A percentile compares a stretch with the other conserved stretches of the same genome.
phyloP scores from a whole-genome alignment of 2,329 filamentous ascomycete species.

The Aureobasidium pullulans region DNA sequence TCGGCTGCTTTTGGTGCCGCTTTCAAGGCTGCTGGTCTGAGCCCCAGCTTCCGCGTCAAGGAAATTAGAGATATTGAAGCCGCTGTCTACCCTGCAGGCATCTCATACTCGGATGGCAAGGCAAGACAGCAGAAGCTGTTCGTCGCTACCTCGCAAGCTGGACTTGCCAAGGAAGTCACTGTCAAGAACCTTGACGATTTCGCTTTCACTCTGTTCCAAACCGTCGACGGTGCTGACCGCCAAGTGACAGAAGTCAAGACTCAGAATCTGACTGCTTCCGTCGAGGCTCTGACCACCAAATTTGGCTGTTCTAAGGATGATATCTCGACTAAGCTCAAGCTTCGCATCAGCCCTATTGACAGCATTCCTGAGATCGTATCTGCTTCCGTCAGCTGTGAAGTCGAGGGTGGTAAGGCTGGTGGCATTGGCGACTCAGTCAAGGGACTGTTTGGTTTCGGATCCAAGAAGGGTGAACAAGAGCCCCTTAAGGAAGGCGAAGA shows the following conservation, averaged over 20 bases:
- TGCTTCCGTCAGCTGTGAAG: conserved; percentile 78
- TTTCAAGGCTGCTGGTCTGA: conserved; percentile 87
- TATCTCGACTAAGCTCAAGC: conserved; percentile 70
- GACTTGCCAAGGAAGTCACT: conserved; percentile 73
- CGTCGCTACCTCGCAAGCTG: conserved; percentile 66
- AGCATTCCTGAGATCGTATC: conserved; percentile 73
- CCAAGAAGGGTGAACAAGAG: conserved; percentile 77
- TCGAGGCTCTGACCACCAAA: conserved; percentile 69
- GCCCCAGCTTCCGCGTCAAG: conserved; percentile 94
- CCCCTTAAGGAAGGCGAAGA: conserved; percentile 53
- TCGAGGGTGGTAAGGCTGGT: conserved; percentile 67
- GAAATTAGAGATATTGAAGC: conserved; percentile 82
- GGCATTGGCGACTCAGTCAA: conserved; percentile 90
- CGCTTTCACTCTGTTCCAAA: conserved; percentile 70
- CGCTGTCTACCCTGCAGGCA: conserved; percentile 62
- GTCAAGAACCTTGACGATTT: conserved; percentile 81
- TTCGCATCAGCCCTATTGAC: conserved; percentile 63
- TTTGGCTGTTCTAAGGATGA: conserved; percentile 69
- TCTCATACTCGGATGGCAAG: conserved; percentile 65
- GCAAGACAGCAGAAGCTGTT: conserved; percentile 75
- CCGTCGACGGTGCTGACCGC: conserved; percentile 51
- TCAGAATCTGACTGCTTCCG: conserved; percentile 76
- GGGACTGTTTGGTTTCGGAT: conserved; percentile 89
- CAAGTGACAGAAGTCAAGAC: conserved; percentile 63
- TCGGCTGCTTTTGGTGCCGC: conserved; percentile 92